A percentile compares a stretch with the other conserved stretches of the same genome.
Evolutionary conservation across 805 yeast genomes (phyloP).

Genomic region (Candida golubevii): DNA sequence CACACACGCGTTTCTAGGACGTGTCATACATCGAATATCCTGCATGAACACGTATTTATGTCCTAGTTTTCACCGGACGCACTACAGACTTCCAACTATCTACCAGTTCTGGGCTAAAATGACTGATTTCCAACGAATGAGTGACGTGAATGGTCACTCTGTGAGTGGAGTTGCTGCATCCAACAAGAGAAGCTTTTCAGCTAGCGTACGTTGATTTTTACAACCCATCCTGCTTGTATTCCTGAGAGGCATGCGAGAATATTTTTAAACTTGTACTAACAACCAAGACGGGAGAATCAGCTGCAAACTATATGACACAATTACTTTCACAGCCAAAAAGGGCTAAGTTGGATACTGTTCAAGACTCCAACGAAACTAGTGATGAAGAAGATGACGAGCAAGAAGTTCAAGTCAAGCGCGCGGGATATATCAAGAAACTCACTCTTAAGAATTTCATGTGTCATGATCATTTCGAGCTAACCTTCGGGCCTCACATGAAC

Average conservation of each 20-base stretch:
- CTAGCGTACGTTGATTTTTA: slow-evolving; percentile 5
- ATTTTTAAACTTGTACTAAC: neutral
- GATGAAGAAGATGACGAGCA: slow-evolving; percentile 17
- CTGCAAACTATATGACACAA: slow-evolving; percentile 19
- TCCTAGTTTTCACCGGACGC: too few relatives aligned
- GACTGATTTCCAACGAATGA: too few relatives aligned
- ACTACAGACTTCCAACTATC: too few relatives aligned
- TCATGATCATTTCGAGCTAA: slow-evolving; percentile 73
- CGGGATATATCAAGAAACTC: slow-evolving; percentile 69
- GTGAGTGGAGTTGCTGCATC: neutral
- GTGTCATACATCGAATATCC: too few relatives aligned
- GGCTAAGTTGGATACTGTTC: slow-evolving; percentile 6
- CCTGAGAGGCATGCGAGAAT: neutral
- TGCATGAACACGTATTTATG: too few relatives aligned
- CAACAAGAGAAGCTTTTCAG: slow-evolving; percentile 7
- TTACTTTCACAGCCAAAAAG: slow-evolving; percentile 14
- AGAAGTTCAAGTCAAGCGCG: slow-evolving; percentile 21
- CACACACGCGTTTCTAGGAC: too few relatives aligned
- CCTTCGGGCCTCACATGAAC: slow-evolving; percentile 74
- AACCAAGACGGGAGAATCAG: slow-evolving; percentile 17
- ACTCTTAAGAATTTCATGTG: slow-evolving; percentile 80
- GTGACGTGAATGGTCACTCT: too few relatives aligned
- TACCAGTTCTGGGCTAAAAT: too few relatives aligned
- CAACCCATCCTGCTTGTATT: too few relatives aligned
- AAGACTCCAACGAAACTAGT: slow-evolving; percentile 9